Base-by-base conservation (phyloP, 2,329 filamentous ascomycete species). In the Metarhizium anisopliae region DNA sequence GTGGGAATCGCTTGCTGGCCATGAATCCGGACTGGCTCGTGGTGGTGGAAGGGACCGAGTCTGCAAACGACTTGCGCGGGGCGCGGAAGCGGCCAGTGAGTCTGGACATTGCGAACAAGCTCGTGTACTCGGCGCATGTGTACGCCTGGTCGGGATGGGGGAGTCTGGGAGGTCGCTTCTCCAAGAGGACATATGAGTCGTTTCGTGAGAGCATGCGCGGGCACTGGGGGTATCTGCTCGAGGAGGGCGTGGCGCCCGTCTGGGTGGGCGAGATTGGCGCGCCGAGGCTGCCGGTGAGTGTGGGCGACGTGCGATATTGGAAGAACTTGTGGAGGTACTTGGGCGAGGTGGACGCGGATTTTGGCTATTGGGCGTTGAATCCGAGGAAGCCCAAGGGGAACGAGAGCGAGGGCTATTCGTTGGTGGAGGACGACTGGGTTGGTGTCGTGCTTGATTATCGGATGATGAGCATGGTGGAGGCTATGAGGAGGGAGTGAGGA, bases 81-180 rank as follows among this genome's bases (percentile, higher is more conserved):
- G 84, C 77, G 3, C 69, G 70, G 3, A 64, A 67, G 16, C 77
- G 83, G 14, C 84, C 84, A 2, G 72, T 88, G n/a, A 67, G 70
- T 50, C 77, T 87, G 50, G 77, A 80, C 56, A 66, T 82, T 6
- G 69, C 75, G 6, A 67, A 81, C 62, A 74, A 77, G 29, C 74
- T 87, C 30, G 84, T 88, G 36, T 88, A 87, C 71, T 85, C 83
- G 57, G 78, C 82, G 2, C 85, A 88, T 66, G 83, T 87, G 25
- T 87, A 88, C 66, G 74, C 76, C 36, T 88, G 85, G 85, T 86
- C 83, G 16, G 85, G 85, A 55, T 88, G 85, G 85, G 83, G 84
- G 42, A 81, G 77, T 61, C 66, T 74, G 58, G 78, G 75, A 35
- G 82, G 82, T 2, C 78, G 82, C 4, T 88, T 84, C 66, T 74